Conservation (phyloP, 345 rosid species). For the Eucalyptus regnans region DNA sequence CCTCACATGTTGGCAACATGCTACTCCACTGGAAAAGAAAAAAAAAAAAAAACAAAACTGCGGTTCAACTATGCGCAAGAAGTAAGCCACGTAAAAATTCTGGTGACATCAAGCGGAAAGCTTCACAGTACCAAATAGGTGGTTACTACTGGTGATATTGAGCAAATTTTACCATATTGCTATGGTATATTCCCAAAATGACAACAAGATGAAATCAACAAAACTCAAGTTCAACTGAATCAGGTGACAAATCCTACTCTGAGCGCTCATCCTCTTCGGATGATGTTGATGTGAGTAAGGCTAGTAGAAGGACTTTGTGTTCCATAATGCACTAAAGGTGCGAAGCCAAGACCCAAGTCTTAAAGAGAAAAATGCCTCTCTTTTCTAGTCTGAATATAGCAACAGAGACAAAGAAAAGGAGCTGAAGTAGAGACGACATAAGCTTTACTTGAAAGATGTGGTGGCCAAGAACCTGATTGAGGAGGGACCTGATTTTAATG, state of each 20-base stretch:
- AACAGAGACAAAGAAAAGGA: neutral
- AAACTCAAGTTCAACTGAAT: neutral
- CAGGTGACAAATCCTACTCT: neutral
- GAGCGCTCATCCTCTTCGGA: neutral
- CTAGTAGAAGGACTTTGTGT: conserved; percentile 14
- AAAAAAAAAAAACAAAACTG: neutral
- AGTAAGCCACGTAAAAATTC: neutral
- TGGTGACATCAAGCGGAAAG: neutral
- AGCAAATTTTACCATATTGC: neutral
- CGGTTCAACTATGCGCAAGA: neutral
- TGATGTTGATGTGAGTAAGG: neutral
- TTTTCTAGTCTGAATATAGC: conserved; percentile 32
- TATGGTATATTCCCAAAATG: neutral
- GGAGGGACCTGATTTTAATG: conserved; percentile 46
- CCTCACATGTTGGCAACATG: neutral
- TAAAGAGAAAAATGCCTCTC: conserved; percentile 15
- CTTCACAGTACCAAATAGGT: neutral
- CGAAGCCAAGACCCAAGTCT: conserved; percentile 31
- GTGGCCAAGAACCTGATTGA: conserved; percentile 58
- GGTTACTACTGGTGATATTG: neutral
- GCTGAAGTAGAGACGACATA: conserved; percentile 19
- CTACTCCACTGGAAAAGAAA: neutral
- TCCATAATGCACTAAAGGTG: conserved; percentile 40
- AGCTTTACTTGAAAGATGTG: conserved; percentile 41
- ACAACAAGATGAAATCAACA: neutral